phyloP scores from a whole-genome alignment of 2,329 filamentous ascomycete genomes.

The Raffaelea ambrosiae region DNA sequence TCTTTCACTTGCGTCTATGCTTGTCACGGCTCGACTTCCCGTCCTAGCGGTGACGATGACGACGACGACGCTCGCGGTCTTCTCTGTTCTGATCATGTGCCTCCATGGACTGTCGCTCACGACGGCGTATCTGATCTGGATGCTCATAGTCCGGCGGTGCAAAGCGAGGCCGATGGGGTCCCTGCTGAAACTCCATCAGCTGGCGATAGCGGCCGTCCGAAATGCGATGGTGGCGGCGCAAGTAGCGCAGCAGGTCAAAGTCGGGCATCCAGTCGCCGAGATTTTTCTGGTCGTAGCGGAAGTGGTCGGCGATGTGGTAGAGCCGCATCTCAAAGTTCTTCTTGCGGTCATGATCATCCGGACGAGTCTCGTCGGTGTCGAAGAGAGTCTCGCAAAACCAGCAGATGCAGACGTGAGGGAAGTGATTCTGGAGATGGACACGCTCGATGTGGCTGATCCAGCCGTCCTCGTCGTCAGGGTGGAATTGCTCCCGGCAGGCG shows the following conservation, averaged over 20 bases:
- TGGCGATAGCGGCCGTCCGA: slow-evolving; percentile 10
- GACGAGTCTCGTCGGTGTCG: slow-evolving; percentile 7
- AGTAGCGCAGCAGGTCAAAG: slow-evolving; percentile 29
- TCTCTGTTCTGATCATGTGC: slow-evolving; percentile 3
- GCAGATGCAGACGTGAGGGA: slow-evolving; percentile 32
- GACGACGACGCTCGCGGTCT: neutral
- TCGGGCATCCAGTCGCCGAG: slow-evolving; percentile 26
- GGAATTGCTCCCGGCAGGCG: slow-evolving; percentile 29
- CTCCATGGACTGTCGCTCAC: neutral
- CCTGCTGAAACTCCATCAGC: slow-evolving; percentile 1
- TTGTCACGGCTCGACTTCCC: neutral
- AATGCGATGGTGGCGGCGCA: slow-evolving; percentile 22
- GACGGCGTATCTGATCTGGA: neutral
- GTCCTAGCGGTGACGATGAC: neutral
- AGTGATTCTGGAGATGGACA: slow-evolving; percentile 24
- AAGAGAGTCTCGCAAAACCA: slow-evolving; percentile 41
- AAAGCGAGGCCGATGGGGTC: neutral
- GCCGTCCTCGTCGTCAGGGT: slow-evolving; percentile 22
- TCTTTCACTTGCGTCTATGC: neutral
- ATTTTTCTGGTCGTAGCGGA: slow-evolving; percentile 19
- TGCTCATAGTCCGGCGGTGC: neutral
- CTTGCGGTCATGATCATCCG: slow-evolving; percentile 5
- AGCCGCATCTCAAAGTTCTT: slow-evolving; percentile 32
- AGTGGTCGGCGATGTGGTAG: slow-evolving; percentile 40
- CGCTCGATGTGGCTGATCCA: slow-evolving; percentile 39